Conservation (phyloP, 2,329 filamentous ascomycete genomes). For the Colletotrichum sp. region DNA sequence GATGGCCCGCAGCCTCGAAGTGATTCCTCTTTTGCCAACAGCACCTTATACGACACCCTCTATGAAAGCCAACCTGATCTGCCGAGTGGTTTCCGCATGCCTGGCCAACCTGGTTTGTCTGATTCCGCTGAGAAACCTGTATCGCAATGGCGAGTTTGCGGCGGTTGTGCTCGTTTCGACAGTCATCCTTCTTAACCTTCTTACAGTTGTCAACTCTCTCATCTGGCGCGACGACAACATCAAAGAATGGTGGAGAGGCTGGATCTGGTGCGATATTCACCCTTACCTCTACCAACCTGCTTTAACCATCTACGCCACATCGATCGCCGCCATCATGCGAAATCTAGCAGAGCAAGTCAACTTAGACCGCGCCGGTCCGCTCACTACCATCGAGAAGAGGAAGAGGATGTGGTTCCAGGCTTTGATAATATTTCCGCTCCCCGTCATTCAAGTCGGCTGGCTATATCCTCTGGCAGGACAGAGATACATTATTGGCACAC, state of each 20-base stretch:
- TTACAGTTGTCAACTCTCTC: constrained; percentile 54
- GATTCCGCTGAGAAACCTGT: constrained; percentile 57
- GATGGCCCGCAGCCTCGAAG: not conserved
- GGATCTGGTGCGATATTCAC: constrained; percentile 59
- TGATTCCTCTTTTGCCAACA: constrained; percentile 1
- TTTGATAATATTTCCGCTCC: constrained; percentile 59
- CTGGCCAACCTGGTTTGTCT: constrained; percentile 50
- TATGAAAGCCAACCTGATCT: constrained; percentile 50
- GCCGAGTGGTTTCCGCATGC: constrained; percentile 52
- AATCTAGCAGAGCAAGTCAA: constrained; percentile 57
- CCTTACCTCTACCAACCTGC: constrained; percentile 47
- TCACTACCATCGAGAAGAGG: constrained; percentile 45
- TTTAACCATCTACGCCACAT: constrained; percentile 53
- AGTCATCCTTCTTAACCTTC: constrained; percentile 50
- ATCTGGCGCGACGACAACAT: constrained; percentile 60
- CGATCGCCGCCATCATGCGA: constrained; percentile 59
- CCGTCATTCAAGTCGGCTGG: constrained; percentile 52
- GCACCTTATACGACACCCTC: constrained; percentile 23
- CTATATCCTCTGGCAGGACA: constrained; percentile 51
- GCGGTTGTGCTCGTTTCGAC: constrained; percentile 54
- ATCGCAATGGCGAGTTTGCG: constrained; percentile 58
- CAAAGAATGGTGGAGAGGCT: constrained; percentile 54
- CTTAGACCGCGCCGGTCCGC: constrained; percentile 43
- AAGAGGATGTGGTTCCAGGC: constrained; percentile 50
- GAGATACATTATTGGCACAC: constrained; percentile 54